Base-by-base conservation (phyloP, 179 eudicot genomes). In the Camellia oleifera region DNA sequence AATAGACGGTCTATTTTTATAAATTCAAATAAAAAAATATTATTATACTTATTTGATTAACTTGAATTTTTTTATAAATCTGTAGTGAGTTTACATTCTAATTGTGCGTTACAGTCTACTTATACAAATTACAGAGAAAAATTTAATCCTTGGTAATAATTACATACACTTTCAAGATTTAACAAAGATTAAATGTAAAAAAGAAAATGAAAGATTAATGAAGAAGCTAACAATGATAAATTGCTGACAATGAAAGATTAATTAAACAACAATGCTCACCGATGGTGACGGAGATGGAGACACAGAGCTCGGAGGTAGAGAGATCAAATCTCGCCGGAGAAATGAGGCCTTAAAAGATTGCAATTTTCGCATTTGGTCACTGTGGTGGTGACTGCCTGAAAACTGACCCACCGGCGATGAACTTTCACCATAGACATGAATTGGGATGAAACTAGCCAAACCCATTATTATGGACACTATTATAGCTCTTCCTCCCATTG, bases 221-320 rank as follows among this genome's bases (percentile, higher is more conserved):
- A 63, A 1, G 40, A 18, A 63, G 11, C 67, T 20, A 32, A 32
- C 40, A 65, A 32, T 12, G 14, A 15, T 9, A 11, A 45, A 7
- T 32, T 32, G 40, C 40, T 32, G 44, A 4, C 5, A 72, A 18
- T 18, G 60, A 48, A 70, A 72, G 40, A 52, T 18, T 17, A 15
- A 17, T 57, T 57, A 46, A 57, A 9, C 3, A 57, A 57, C 48
- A 42, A 15, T 52, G 84, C 56, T 71, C 23, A 83, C 87, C 76
- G 81, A 44, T 3, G 89, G 74, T n/a, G 79, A 44, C 17, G 86
- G 44, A 58, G 80, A 56, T 8, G 76, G 20, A 14, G 85, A 56
- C 84, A 77, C 26, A 81, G 88, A 79, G 90, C 67, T 69, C 8
- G 81, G 77, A 0, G 82, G 45, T 7, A 81, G 73, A 79, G 91